Evolutionary conservation across 2,329 filamentous ascomycete genomes (phyloP).

Genomic region (Scedosporium aurantiacum): DNA sequence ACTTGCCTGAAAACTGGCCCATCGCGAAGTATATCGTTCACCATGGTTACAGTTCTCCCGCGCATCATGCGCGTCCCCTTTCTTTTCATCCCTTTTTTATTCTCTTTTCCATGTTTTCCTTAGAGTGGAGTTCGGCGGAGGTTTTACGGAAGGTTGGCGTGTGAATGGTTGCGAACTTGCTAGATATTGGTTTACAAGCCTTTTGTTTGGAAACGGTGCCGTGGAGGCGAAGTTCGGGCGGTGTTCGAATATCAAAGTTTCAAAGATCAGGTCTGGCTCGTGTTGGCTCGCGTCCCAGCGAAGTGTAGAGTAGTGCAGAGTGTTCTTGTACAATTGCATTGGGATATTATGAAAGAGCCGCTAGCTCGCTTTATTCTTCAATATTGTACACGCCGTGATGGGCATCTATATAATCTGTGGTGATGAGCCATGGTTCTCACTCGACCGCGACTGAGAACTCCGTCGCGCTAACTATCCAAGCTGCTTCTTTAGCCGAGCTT

Average conservation of each 20-base stretch:
- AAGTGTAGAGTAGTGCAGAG: not conserved
- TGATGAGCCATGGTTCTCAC: not conserved
- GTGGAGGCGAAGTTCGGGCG: not conserved
- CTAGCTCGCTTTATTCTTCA: not conserved
- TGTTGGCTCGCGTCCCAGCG: not conserved
- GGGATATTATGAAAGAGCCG: not conserved
- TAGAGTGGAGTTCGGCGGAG: not conserved
- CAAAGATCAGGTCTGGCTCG: not conserved
- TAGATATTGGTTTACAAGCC: not conserved
- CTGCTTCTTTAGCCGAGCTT: not conserved
- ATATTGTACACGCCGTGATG: not conserved
- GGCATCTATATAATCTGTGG: not conserved
- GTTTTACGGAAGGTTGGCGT: not conserved
- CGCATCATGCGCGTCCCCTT: not conserved
- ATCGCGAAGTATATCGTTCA: not conserved
- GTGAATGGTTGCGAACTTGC: not conserved
- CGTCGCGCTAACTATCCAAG: not conserved
- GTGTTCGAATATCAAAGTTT: not conserved
- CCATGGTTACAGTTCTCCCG: not conserved
- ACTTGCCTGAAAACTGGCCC: not conserved
- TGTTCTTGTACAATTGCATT: conserved; percentile 3
- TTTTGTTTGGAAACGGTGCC: not conserved
- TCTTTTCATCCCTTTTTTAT: not conserved
- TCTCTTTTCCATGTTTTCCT: not conserved
- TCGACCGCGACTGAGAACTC: not conserved